Base-by-base conservation (phyloP, 257 asterid genomes). In the Scutellaria baicalensis region DNA sequence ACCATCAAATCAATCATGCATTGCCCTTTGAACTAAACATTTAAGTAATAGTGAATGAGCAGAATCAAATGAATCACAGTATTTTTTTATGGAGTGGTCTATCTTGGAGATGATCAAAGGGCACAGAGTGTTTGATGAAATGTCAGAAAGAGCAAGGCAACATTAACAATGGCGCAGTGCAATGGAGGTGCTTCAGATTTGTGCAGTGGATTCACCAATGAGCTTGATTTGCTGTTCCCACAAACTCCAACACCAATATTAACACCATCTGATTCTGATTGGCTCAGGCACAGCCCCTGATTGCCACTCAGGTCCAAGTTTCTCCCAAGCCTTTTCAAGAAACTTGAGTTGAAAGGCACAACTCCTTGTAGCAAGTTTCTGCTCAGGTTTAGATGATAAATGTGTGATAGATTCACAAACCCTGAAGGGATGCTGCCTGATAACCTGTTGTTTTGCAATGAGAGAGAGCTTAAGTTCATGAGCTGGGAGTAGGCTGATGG, bases 251-350 rank as follows among this genome's bases (percentile, higher is more conserved):
- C 73, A 36, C 81, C 79, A 11, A 75, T 59, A 6, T 66, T 84
- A 47, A 51, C 76, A 13, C 35, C 75, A 13, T 51, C 49, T 7
- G 60, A 79, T 4, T 58, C 85, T 2, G 84, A 65, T 40, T 82
- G 79, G 61, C 63, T 83, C 83, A 87, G 70, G 77, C 97, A 91
- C 42, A 91, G 81, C 75, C 91, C 91, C 48, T 86, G 80, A 69
- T 91, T 91, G 33, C 93, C 93, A 66, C 90, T 85, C 13, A 91
- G 80, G 88, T 91, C 97, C 84, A 91, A 56, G 58, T 91, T 91
- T 69, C 67, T 85, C 10, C 97, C 97, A 2, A 91, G 80, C 78
- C 96, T 84, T 65, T 61, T 83, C 62, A 91, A 64, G 85, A 89
- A 91, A 36, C 84, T 82, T 58, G 90, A 76, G 77, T 84, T 81